Conservation (phyloP, 2,329 filamentous ascomycete genomes). For the Cryphonectria carpinicola region DNA sequence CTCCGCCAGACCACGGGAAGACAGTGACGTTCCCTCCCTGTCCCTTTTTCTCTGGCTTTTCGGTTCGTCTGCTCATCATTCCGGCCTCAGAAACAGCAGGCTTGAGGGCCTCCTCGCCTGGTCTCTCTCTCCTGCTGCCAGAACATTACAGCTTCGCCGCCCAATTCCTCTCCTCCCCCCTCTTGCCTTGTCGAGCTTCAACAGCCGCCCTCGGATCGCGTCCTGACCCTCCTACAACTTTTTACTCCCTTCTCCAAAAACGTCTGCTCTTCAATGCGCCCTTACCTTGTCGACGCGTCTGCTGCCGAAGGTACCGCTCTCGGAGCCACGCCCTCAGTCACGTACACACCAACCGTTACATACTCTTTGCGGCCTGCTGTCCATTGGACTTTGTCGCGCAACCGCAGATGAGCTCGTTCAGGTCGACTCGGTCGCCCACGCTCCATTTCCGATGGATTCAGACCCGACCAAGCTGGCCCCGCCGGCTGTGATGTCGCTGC, state of each 20-base stretch:
- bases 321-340: slow-evolving; percentile 16
- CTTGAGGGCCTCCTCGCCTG: neutral
- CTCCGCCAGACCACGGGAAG: slow-evolving; percentile 23
- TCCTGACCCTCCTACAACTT: slow-evolving; percentile 19
- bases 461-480: slow-evolving; percentile 52
- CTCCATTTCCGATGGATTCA: slow-evolving; percentile 49
- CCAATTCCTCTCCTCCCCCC: neutral
- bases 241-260: slow-evolving; percentile 4
- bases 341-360: slow-evolving; percentile 24
- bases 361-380: slow-evolving; percentile 27
- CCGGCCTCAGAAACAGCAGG: neutral
- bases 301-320: slow-evolving; percentile 27
- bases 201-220: neutral
- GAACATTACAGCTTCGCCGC: slow-evolving; percentile 8
- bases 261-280: slow-evolving; percentile 28
- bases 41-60: slow-evolving; percentile 18
- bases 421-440: slow-evolving; percentile 36
- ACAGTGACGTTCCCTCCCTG: slow-evolving; percentile 2
- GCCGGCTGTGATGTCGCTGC: slow-evolving; percentile 57
- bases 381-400: slow-evolving; percentile 23
- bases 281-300: slow-evolving; percentile 35
- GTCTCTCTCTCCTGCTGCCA: neutral
- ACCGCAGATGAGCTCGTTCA: slow-evolving; percentile 41
- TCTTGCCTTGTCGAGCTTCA: neutral
- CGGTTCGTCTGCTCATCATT: slow-evolving; percentile 6